Conservation (phyloP, 1,284 basidiomycete genomes). For the Ustilago vetiveriae region DNA sequence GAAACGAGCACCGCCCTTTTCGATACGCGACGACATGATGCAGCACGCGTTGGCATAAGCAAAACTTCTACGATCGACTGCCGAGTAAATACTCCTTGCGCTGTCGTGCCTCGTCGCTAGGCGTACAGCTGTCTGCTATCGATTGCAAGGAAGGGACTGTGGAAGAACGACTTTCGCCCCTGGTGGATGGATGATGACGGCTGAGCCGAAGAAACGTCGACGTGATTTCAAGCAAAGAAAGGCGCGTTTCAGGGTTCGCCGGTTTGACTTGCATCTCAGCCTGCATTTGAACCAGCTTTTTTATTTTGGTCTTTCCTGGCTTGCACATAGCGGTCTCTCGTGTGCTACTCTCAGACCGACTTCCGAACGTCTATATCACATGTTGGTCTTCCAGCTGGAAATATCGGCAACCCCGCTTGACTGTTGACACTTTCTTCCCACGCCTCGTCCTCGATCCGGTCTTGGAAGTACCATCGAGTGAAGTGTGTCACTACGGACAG, state of each 20-base stretch:
- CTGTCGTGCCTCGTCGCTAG: too few relatives aligned
- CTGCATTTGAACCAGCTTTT: constrained; percentile 15
- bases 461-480: too few relatives aligned
- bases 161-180: too few relatives aligned
- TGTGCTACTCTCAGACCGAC: constrained; percentile 19
- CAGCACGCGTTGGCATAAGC: not conserved
- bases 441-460: too few relatives aligned
- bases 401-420: constrained; percentile 7
- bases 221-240: constrained; percentile 1
- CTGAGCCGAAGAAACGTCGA: not conserved
- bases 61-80: too few relatives aligned
- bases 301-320: constrained; percentile 5
- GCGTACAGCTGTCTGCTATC: too few relatives aligned
- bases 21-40: constrained; percentile 51
- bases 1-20: constrained; percentile 51
- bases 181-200: constrained; percentile 15
- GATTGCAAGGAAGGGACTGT: too few relatives aligned
- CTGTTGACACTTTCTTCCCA: not conserved
- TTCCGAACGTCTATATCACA: too few relatives aligned
- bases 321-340: too few relatives aligned
- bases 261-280: constrained; percentile 8
- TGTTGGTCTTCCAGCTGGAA: not conserved
- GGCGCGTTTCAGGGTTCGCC: constrained; percentile 17
- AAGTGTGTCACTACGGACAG: too few relatives aligned
- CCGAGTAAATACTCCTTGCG: too few relatives aligned